Base-by-base conservation (phyloP, 768 basidiomycete genomes). In the Leucosporidium creatinivorum region DNA sequence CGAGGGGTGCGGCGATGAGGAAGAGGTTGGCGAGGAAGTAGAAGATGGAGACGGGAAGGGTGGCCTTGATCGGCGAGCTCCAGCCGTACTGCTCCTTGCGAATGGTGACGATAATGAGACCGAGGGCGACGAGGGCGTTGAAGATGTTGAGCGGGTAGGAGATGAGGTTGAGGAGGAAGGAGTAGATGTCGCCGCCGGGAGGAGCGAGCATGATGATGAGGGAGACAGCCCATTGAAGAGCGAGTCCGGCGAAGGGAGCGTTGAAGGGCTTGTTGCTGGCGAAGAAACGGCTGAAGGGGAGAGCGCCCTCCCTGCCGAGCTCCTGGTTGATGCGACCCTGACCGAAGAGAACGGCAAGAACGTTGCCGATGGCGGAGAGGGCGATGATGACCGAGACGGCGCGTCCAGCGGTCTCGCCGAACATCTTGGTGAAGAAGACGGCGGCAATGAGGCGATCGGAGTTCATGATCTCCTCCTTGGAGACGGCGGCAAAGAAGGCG, bases 261-360 rank as follows among this genome's bases (percentile, higher is more conserved):
- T 76, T 75, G 73, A 75, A 75, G 19, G 75, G 75, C 55, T 66
- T 64, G 67, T 74, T 76, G 55, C 58, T 62, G 21, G 75, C 75
- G 49, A 73, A 76, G 69, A 75, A 73, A 44, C 62, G 57, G 18
- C 73, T 64, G 65, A 73, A 76, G 39, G 75, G 75, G 8, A 75
- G 64, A 33, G 76, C 58, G 21, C 75, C 75, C 63, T 76, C 75
- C 36, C 75, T 69, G n/a, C 75, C 75, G 25, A 75, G 67, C 57
- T 75, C 74, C 55, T 75, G 74, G 59, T 70, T 68, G 60, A 75
- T 68, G 39, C 62, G 39, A 39, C 58, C 50, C 30, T 62, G 54
- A 0, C 50, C 31, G 30, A 55, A 62, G 19, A 73, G 65, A n/a
- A 73, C 72, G 21, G 61, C 36, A 30, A 73, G 66, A 52, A 73